Percentiles rank a stretch among this genome's conserved stretches.
phyloP scores from a whole-genome alignment of 148 eudicot species.

The Chenopodium berlandieri region DNA sequence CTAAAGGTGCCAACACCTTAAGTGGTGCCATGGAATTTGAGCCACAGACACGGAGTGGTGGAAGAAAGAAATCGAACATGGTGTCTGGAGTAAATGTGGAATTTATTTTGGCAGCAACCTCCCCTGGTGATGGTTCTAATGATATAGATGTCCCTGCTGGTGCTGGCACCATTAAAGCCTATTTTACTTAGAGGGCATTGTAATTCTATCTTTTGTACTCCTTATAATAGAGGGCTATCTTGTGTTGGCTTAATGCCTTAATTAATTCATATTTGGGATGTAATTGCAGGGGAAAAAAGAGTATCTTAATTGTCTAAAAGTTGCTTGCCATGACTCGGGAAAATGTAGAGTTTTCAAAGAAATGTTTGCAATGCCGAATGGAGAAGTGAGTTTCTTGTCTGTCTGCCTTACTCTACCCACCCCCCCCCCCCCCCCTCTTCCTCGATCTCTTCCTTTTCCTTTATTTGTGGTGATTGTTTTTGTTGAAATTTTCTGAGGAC shows the following conservation, averaged over 20 bases:
- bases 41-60: conserved; percentile 23
- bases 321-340: conserved; percentile 76
- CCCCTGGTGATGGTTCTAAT: conserved; percentile 43
- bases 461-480: no score
- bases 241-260: neutral
- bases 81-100: conserved; percentile 26
- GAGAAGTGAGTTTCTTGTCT: conserved; percentile 53
- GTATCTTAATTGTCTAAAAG: conserved; percentile 71
- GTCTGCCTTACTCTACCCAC: no score
- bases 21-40: conserved; percentile 29
- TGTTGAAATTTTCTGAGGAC: neutral
- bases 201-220: neutral
- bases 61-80: conserved; percentile 29
- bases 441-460: no score
- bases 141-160: conserved; percentile 42
- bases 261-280: conserved; percentile 3
- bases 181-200: neutral
- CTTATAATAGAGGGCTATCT: neutral
- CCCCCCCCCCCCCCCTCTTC: no score
- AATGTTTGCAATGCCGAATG: conserved; percentile 85
- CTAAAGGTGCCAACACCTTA: conserved; percentile 25
- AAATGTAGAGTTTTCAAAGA: conserved; percentile 74
- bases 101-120: conserved; percentile 28
- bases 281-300: conserved; percentile 73
- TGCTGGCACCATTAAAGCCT: conserved; percentile 36